Percentiles rank a stretch among this genome's conserved stretches.
Conservation (phyloP, 805 yeast species). For the Barnettozyma sucrosica region DNA sequence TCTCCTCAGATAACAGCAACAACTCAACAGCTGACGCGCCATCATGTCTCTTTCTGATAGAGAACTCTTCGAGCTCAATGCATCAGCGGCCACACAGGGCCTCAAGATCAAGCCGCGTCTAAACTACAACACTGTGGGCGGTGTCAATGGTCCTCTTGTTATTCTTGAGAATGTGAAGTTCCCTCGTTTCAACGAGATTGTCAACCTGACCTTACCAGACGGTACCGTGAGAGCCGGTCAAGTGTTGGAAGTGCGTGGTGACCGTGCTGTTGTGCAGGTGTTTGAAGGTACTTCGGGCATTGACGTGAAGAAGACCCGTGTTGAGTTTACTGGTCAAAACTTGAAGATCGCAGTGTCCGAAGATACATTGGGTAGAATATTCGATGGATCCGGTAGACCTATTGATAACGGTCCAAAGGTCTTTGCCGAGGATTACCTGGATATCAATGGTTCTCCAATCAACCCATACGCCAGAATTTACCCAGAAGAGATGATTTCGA, state of each 20-base stretch:
- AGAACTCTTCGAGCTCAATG: constrained; percentile 64
- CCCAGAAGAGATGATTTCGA: constrained; percentile 99
- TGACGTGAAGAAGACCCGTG: constrained; percentile 95
- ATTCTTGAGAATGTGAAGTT: constrained; percentile 80
- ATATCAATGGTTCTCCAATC: constrained; percentile 98
- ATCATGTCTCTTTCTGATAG: constrained; percentile 30
- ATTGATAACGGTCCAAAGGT: constrained; percentile 98
- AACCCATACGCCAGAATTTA: constrained; percentile 97
- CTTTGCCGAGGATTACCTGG: constrained; percentile 96
- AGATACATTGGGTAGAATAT: constrained; percentile 95
- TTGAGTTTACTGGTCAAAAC: constrained; percentile 94
- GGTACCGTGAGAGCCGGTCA: constrained; percentile 95
- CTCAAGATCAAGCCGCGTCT: constrained; percentile 87
- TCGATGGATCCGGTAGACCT: constrained; percentile 98
- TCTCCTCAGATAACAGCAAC: neutral
- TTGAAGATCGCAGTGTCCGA: constrained; percentile 93
- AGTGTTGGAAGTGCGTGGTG: constrained; percentile 95
- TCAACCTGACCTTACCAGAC: constrained; percentile 92
- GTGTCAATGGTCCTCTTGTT: constrained; percentile 97
- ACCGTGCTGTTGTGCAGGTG: constrained; percentile 96
- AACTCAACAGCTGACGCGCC: neutral
- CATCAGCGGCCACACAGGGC: constrained; percentile 87
- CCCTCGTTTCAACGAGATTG: constrained; percentile 94
- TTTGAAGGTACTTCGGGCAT: constrained; percentile 99
- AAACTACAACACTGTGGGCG: constrained; percentile 94